These are phyloP conservation scores for Vaccinium macrocarpon DNA, from an alignment of 148 eudicot genomes.

Conservation along the genomic window DNA sequence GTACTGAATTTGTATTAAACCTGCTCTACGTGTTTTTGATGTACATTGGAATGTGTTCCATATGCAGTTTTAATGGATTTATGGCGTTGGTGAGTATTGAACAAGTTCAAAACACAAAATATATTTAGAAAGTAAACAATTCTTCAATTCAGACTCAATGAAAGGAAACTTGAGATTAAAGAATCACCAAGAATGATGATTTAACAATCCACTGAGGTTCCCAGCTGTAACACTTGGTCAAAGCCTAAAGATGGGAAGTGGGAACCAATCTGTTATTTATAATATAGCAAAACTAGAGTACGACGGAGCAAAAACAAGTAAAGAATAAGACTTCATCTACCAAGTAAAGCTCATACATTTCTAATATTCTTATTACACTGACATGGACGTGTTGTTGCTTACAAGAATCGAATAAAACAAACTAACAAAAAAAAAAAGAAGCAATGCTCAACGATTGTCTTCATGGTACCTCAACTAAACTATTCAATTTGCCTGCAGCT, in stretches of 20 bases:
- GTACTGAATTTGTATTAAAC: background rate
- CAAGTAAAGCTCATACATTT: background rate
- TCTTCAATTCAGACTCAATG: background rate
- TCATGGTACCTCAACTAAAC: background rate
- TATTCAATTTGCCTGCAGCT: background rate
- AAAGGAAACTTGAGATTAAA: conserved; percentile 1
- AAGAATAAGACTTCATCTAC: background rate
- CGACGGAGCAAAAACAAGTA: background rate
- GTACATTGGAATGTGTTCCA: background rate
- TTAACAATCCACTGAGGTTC: background rate
- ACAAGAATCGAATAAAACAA: background rate
- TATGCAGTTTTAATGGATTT: background rate
- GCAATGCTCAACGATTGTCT: background rate
- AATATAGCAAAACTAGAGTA: background rate
- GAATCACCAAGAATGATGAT: background rate
- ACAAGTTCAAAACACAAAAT: conserved; percentile 5
- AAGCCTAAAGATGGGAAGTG: background rate
- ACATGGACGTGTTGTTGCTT: conserved; percentile 3
- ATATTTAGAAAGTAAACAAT: background rate
- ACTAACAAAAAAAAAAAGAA: too few species aligned
- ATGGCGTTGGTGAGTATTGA: background rate
- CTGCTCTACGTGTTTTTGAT: background rate
- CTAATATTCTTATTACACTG: background rate
- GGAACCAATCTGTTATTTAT: background rate
- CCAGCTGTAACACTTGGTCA: background rate